These are phyloP conservation scores for Collybiopsis confluens DNA, from an alignment of 768 basidiomycete genomes.

Conservation along the genomic window DNA sequence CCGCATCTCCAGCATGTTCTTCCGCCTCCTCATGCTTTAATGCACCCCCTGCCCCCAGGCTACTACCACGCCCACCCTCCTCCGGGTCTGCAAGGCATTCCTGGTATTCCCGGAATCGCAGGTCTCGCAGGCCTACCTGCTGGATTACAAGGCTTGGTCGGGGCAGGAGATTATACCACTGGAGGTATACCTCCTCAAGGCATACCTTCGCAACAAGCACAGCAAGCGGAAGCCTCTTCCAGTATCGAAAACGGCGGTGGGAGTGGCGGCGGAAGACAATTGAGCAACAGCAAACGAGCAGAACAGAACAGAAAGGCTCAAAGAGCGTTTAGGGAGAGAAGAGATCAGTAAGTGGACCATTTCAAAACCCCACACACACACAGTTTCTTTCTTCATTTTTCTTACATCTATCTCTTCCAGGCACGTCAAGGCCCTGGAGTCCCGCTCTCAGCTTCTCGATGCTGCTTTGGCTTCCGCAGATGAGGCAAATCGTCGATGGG, in stretches of 20 bases:
- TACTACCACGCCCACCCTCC: constrained; percentile 39
- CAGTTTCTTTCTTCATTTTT: constrained; percentile 4
- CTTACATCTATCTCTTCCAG: constrained; percentile 31
- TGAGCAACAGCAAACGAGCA: constrained; percentile 82
- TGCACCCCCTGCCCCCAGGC: constrained; percentile 45
- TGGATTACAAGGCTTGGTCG: no score
- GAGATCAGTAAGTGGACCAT: constrained; percentile 71
- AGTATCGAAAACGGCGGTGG: constrained; percentile 21
- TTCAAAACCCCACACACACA: no score
- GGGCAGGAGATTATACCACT: constrained; percentile 49
- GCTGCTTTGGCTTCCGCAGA: constrained; percentile 83
- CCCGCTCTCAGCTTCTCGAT: constrained; percentile 79
- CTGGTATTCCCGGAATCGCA: no score
- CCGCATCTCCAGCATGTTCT: constrained; percentile 48
- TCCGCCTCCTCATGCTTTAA: constrained; percentile 50
- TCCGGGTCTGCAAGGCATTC: neutral
- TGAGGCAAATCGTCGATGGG: constrained; percentile 86
- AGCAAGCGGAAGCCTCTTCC: constrained; percentile 9
- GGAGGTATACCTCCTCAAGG: constrained; percentile 40
- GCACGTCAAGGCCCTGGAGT: constrained; percentile 84
- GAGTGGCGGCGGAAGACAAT: constrained; percentile 41
- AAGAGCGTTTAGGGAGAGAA: constrained; percentile 83
- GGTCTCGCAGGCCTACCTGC: no score
- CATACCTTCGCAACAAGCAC: constrained; percentile 23
- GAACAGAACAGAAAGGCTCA: constrained; percentile 96